Conservation (phyloP, 2,329 filamentous ascomycete species). For the Exophiala spinifera region DNA sequence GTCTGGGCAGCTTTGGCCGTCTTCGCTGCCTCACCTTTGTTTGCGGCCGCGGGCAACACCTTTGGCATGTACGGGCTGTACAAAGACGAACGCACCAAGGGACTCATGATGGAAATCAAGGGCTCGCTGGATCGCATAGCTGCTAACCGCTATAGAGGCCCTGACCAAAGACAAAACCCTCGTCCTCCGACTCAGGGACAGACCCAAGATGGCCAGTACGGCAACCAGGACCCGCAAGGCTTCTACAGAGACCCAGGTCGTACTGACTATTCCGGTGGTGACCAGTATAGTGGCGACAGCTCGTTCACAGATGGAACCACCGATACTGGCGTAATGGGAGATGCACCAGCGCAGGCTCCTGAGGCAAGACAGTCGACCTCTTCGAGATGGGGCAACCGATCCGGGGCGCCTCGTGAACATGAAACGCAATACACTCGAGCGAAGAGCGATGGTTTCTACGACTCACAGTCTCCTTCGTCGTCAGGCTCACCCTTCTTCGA, state of each 20-base stretch:
- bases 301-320: constrained; percentile 11
- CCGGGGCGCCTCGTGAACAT: not conserved
- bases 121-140: constrained; percentile 11
- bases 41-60: constrained; percentile 15
- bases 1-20: constrained; percentile 19
- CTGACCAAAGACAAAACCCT: not conserved
- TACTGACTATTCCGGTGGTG: constrained; percentile 1
- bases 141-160: constrained; percentile 8
- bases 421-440: not conserved
- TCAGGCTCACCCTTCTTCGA: constrained; percentile 9
- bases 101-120: constrained; percentile 15
- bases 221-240: constrained; percentile 2
- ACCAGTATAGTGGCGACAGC: constrained; percentile 3
- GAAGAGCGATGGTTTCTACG: not conserved
- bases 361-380: constrained; percentile 11
- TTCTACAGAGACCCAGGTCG: constrained; percentile 6
- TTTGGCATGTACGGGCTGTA: constrained; percentile 17
- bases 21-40: constrained; percentile 17
- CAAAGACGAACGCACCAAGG: constrained; percentile 23
- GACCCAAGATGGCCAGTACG: constrained; percentile 1
- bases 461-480: constrained; percentile 3
- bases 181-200: not conserved
- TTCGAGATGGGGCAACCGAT: too few relatives aligned
- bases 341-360: constrained; percentile 8
- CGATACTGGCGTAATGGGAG: constrained; percentile 9